Percentiles rank a stretch among this genome's conserved stretches.
Conservation (phyloP, 176 grass and related monocot species). For the Thinopyrum elongatum region DNA sequence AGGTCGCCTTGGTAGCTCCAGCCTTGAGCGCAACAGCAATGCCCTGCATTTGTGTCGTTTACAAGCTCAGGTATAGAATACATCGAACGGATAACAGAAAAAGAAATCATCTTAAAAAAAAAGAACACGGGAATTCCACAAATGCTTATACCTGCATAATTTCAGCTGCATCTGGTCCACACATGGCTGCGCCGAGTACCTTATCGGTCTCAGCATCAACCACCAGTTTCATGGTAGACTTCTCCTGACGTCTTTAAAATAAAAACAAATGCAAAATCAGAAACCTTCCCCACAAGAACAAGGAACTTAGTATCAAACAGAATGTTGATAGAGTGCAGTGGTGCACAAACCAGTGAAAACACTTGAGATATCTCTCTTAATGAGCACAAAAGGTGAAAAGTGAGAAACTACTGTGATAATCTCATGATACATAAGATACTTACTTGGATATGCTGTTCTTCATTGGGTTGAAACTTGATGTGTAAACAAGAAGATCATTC, state of each 20-base stretch:
- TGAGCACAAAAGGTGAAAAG: neutral
- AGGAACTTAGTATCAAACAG: neutral
- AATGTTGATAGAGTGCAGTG: neutral
- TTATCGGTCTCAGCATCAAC: constrained; percentile 75
- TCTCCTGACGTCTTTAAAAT: constrained; percentile 57
- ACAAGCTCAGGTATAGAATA: neutral
- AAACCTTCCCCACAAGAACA: neutral
- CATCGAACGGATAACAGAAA: neutral
- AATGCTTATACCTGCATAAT: constrained; percentile 71
- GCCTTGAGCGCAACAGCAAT: constrained; percentile 86
- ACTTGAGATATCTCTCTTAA: neutral
- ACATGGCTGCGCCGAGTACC: constrained; percentile 86
- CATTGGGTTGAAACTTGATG: constrained; percentile 90
- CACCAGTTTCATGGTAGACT: constrained; percentile 71
- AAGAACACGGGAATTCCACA: neutral
- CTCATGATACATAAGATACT: too few species aligned
- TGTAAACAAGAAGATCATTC: constrained; percentile 75
- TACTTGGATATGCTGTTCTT: constrained; percentile 98
- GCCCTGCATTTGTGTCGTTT: constrained; percentile 44
- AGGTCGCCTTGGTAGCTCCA: constrained; percentile 85
- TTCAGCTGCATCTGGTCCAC: constrained; percentile 83
- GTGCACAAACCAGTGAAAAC: neutral
- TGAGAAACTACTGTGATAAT: too few species aligned
- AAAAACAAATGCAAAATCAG: neutral
- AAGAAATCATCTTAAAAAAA: neutral